Evolutionary conservation across 1,139 yeast genomes (phyloP).

Genomic region (Saccharomyces hybrid): DNA sequence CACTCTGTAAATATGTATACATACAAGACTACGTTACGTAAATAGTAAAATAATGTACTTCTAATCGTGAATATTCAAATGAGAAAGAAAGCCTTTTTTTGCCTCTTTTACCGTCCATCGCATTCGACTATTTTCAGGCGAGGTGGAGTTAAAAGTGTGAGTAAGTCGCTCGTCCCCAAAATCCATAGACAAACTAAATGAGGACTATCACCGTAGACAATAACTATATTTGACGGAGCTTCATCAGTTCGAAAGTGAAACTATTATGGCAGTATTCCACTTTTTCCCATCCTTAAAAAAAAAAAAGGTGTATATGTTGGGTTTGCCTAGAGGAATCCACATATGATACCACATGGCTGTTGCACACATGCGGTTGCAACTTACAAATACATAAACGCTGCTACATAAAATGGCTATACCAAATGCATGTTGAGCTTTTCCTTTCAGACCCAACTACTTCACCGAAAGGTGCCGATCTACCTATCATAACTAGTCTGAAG

Average conservation of each 20-base stretch:
- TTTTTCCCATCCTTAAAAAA: constrained; percentile 2
- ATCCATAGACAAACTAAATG: background rate
- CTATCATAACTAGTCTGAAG: background rate
- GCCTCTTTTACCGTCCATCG: background rate
- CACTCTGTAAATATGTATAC: constrained; percentile 1
- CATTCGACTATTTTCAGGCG: background rate
- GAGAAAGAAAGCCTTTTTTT: background rate
- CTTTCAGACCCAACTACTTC: background rate
- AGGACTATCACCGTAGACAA: background rate
- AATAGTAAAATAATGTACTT: background rate
- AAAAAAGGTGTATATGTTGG: constrained; percentile 15
- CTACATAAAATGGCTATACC: constrained; percentile 15
- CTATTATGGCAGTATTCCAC: background rate
- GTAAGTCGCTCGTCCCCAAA: background rate
- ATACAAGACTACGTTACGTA: background rate
- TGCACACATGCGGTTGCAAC: constrained; percentile 21
- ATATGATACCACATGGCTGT: constrained; percentile 11
- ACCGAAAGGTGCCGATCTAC: background rate
- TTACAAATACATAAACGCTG: constrained; percentile 20
- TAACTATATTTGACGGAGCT: too few species aligned
- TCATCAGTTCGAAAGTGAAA: background rate
- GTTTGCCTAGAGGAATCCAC: constrained; percentile 17
- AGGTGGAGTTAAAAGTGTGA: background rate
- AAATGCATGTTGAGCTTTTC: constrained; percentile 5
- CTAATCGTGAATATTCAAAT: background rate